Evolutionary conservation across 2,329 filamentous ascomycete genomes (phyloP).

Genomic region (Ceratocystis colombiana): DNA sequence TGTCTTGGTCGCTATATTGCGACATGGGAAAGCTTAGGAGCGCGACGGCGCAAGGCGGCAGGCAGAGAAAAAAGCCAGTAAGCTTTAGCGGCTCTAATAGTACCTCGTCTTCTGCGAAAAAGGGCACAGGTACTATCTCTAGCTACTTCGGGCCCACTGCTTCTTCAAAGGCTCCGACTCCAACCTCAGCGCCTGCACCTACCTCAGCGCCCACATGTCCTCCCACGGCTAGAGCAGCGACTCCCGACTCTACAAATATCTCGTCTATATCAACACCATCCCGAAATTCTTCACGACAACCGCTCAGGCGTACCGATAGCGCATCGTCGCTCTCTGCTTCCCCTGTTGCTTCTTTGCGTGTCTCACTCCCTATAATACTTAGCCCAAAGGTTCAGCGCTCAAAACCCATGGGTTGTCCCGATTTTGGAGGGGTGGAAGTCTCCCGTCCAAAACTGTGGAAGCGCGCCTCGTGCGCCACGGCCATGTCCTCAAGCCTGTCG

Average conservation of each 20-base stretch:
- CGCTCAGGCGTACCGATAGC: background rate
- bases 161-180: background rate
- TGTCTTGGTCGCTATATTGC: background rate
- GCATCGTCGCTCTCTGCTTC: conserved; percentile 6
- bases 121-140: background rate
- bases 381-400: conserved; percentile 16
- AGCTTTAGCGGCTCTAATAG: background rate
- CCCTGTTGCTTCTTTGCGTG: conserved; percentile 10
- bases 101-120: background rate
- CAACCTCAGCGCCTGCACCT: background rate
- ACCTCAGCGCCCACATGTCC: background rate
- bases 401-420: background rate
- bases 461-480: background rate
- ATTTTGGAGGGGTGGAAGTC: background rate
- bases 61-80: background rate
- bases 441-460: background rate
- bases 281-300: background rate
- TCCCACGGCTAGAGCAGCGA: background rate
- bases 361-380: conserved; percentile 19
- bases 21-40: background rate
- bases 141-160: conserved; percentile 1
- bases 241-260: background rate
- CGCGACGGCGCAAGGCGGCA: background rate
- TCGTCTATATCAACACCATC: background rate
- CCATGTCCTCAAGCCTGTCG: background rate